Conservation (phyloP, 306 rosid genomes). For the Fagus crenata region DNA sequence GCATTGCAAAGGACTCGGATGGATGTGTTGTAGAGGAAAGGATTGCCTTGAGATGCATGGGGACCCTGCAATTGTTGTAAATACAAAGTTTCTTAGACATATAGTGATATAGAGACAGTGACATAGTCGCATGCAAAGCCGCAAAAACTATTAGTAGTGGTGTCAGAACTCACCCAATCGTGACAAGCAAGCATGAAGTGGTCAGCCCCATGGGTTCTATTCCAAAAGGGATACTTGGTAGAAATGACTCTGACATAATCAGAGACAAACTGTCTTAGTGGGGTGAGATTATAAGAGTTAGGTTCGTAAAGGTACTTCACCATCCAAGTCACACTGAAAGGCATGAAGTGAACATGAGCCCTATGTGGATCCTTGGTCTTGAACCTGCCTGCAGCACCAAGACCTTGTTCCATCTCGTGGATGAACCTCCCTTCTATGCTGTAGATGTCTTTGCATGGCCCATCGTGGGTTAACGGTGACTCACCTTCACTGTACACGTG, state of each 20-base stretch:
- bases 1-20: slow-evolving; percentile 86
- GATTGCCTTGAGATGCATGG: slow-evolving; percentile 58
- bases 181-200: slow-evolving; percentile 91
- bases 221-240: slow-evolving; percentile 72
- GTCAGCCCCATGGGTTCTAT: slow-evolving; percentile 78
- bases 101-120: too few species aligned
- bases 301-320: slow-evolving; percentile 70
- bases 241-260: slow-evolving; percentile 69
- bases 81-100: background rate
- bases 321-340: slow-evolving; percentile 90
- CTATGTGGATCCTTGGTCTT: slow-evolving; percentile 53
- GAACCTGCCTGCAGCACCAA: slow-evolving; percentile 40
- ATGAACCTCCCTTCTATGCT: slow-evolving; percentile 83
- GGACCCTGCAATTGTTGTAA: slow-evolving; percentile 54
- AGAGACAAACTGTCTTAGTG: slow-evolving; percentile 53
- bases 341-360: slow-evolving; percentile 75
- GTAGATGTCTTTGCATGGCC: slow-evolving; percentile 88
- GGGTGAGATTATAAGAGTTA: slow-evolving; percentile 39
- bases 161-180: slow-evolving; percentile 71
- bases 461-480: slow-evolving; percentile 66
- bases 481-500: slow-evolving; percentile 79
- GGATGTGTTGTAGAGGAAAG: slow-evolving; percentile 63
- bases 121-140: too few species aligned
- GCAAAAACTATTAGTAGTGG: too few species aligned
- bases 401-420: slow-evolving; percentile 67